Evolutionary conservation across 163 green algal genomes (phyloP).

Genomic region (Volvox carteri): DNA sequence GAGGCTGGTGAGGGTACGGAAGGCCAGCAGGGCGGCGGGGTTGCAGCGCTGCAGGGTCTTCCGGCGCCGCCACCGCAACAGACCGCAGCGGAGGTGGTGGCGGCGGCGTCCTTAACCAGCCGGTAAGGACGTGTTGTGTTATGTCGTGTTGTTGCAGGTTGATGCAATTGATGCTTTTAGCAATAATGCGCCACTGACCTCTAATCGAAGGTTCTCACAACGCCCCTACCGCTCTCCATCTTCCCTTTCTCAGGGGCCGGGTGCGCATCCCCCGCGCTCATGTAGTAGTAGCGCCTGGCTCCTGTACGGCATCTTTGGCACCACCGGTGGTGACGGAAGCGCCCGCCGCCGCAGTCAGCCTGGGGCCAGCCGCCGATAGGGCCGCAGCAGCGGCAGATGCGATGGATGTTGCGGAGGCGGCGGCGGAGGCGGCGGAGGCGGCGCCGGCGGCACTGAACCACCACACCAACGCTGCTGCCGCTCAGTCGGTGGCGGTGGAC

Average conservation of each 20-base stretch:
- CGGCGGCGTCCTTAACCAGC: constrained; percentile 17
- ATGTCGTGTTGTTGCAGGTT: too few relatives aligned
- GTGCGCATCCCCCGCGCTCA: constrained; percentile 1
- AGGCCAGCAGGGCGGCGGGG: neutral
- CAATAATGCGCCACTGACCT: too few relatives aligned
- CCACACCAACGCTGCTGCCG: neutral
- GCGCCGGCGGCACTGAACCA: neutral
- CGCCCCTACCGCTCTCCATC: neutral
- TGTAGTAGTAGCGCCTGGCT: neutral
- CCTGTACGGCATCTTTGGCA: neutral
- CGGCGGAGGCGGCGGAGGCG: neutral
- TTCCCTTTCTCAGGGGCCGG: neutral
- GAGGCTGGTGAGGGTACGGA: neutral
- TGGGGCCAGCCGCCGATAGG: too few relatives aligned
- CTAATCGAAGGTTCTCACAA: too few relatives aligned
- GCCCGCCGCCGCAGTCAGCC: neutral
- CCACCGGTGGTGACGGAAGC: neutral
- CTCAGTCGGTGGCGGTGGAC: neutral
- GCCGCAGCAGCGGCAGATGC: neutral
- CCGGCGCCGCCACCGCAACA: neutral
- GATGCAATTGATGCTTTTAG: too few relatives aligned
- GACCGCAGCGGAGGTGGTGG: neutral
- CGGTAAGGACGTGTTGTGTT: constrained; percentile 1
- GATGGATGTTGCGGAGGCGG: neutral
- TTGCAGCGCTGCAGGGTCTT: neutral